Conservation (phyloP, 768 basidiomycete species). For the Pleurotus citrinopileatus region DNA sequence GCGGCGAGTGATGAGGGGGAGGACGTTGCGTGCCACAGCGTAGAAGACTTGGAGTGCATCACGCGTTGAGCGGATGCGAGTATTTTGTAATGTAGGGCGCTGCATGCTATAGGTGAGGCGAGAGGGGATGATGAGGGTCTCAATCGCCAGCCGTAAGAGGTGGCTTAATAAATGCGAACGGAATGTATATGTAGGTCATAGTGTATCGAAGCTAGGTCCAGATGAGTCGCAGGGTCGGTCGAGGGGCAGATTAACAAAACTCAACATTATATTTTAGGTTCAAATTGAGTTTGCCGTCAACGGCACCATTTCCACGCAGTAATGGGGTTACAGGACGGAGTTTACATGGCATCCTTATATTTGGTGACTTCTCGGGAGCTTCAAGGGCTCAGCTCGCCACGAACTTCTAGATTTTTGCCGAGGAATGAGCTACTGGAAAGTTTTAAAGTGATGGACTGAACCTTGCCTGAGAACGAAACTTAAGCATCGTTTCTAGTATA, state of each 20-base stretch:
- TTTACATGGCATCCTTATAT: slow-evolving; percentile 4
- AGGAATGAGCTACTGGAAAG: slow-evolving; percentile 10
- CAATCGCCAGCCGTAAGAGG: slow-evolving; percentile 19
- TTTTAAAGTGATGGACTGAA: slow-evolving; percentile 11
- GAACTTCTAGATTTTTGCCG: slow-evolving; percentile 4
- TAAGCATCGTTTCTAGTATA: slow-evolving; percentile 7
- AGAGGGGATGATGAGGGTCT: slow-evolving; percentile 17
- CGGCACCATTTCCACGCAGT: slow-evolving; percentile 9
- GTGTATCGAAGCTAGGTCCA: slow-evolving; percentile 5
- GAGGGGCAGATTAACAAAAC: slow-evolving; percentile 9
- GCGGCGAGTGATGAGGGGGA: slow-evolving; percentile 78
- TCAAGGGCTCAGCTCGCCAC: not conserved
- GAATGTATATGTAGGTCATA: slow-evolving; percentile 2
- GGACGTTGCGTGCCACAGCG: slow-evolving; percentile 63
- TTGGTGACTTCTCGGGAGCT: not conserved
- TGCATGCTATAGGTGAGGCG: slow-evolving; percentile 48
- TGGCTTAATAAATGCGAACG: slow-evolving; percentile 9
- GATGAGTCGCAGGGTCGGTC: slow-evolving; percentile 10
- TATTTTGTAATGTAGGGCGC: slow-evolving; percentile 69
- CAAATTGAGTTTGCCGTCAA: slow-evolving; percentile 12
- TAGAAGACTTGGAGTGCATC: slow-evolving; percentile 83
- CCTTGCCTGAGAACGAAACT: slow-evolving; percentile 11
- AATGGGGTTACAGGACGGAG: slow-evolving; percentile 8
- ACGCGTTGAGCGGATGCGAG: slow-evolving; percentile 73
- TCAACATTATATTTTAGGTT: slow-evolving; percentile 11